Conservation (phyloP, 1,139 yeast genomes). For the Kodamaea sp. region DNA sequence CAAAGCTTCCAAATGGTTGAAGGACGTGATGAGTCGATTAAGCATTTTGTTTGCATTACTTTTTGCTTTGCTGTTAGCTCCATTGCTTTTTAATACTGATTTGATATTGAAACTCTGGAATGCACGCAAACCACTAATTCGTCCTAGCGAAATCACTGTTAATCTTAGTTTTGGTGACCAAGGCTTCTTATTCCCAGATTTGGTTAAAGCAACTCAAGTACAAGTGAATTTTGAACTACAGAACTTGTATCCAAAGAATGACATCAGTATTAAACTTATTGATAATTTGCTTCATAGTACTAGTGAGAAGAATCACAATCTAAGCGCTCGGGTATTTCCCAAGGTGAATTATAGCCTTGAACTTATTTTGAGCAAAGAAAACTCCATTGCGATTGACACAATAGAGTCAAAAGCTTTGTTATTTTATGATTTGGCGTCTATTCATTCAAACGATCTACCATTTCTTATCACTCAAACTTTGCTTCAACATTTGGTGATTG, state of each 20-base stretch:
- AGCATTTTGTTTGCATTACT: no score
- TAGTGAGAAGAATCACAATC: background rate
- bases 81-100: no score
- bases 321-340: background rate
- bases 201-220: constrained; percentile 41
- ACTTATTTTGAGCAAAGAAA: constrained; percentile 28
- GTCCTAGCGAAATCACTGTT: no score
- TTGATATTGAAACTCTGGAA: no score
- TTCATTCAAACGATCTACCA: constrained; percentile 62
- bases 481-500: constrained; percentile 51
- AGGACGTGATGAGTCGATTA: no score
- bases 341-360: constrained; percentile 23
- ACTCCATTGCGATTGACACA: constrained; percentile 40
- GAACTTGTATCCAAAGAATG: constrained; percentile 9
- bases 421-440: constrained; percentile 44
- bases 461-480: constrained; percentile 59
- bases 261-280: constrained; percentile 18
- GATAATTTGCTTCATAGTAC: constrained; percentile 16
- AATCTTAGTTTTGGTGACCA: constrained; percentile 35
- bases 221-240: constrained; percentile 35
- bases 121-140: no score
- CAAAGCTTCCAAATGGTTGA: no score
- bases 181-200: constrained; percentile 50
- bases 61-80: no score
- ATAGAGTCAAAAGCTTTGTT: constrained; percentile 42